Percentiles rank a stretch among this genome's conserved stretches.
These are phyloP conservation scores for Didymosphaeria variabile DNA, from an alignment of 2,329 filamentous ascomycete genomes.

Conservation along the genomic window DNA sequence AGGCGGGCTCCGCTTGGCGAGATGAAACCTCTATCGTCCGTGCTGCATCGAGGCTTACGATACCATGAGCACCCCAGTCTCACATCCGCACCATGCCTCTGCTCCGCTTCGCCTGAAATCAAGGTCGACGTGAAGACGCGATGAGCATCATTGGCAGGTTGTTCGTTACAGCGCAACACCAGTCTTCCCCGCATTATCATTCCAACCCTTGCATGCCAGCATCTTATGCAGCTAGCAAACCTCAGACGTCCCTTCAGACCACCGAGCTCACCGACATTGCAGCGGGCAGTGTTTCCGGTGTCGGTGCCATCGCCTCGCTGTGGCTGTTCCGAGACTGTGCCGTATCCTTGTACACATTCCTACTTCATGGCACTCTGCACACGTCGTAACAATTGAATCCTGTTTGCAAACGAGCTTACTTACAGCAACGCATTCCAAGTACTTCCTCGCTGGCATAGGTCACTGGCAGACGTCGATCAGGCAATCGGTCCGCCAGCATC, in stretches of 20 bases:
- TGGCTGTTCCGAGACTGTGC: conserved; percentile 2
- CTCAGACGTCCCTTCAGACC: conserved; percentile 19
- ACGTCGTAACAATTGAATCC: neutral
- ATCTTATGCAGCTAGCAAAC: conserved; percentile 32
- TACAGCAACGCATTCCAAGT: neutral
- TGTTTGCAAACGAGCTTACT: conserved; percentile 5
- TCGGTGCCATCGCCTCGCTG: neutral
- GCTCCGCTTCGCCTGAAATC: conserved; percentile 6
- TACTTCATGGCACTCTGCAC: neutral
- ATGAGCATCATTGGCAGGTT: neutral
- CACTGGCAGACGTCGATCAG: conserved; percentile 2
- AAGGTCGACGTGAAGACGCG: conserved; percentile 4
- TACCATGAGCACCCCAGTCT: conserved; percentile 18
- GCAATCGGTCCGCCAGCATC: conserved; percentile 1
- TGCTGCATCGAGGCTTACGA: conserved; percentile 20
- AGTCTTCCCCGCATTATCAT: conserved; percentile 45
- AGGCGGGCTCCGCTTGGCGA: conserved; percentile 9
- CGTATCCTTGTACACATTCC: neutral
- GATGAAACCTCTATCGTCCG: conserved; percentile 26
- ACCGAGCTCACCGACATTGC: neutral
- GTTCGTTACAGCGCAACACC: conserved; percentile 21
- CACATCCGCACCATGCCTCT: conserved; percentile 9
- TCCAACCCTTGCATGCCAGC: conserved; percentile 18
- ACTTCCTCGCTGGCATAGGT: neutral
- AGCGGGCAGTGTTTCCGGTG: conserved; percentile 2